Evolutionary conservation across 192 early-diverging fungal genomes (phyloP).

Genomic region (Linnemannia elongata): DNA sequence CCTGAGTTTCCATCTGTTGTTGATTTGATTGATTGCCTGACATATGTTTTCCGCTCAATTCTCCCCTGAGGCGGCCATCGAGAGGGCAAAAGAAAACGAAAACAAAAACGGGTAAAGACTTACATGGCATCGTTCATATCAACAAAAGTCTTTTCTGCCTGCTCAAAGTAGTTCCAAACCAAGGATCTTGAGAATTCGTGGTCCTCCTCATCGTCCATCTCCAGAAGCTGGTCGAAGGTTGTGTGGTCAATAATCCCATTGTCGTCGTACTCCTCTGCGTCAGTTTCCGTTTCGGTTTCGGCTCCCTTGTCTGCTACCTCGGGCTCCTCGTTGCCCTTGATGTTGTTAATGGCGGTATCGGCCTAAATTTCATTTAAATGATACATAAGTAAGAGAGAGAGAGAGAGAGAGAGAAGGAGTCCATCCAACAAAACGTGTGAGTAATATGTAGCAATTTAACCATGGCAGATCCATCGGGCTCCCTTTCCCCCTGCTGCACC

Average conservation of each 20-base stretch:
- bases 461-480: not conserved
- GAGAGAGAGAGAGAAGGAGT: not conserved
- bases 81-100: not conserved
- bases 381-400: slow-evolving; percentile 1
- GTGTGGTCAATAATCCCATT: slow-evolving; percentile 77
- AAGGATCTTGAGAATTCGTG: slow-evolving; percentile 85
- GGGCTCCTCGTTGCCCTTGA: slow-evolving; percentile 3
- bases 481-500: not conserved
- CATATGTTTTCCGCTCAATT: not conserved
- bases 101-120: slow-evolving; percentile 28
- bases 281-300: slow-evolving; percentile 29
- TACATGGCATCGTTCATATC: slow-evolving; percentile 86
- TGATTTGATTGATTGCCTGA: not conserved
- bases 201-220: slow-evolving; percentile 96
- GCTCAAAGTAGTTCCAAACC: slow-evolving; percentile 88
- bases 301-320: slow-evolving; percentile 19
- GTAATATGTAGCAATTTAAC: not conserved
- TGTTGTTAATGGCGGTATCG: slow-evolving; percentile 9
- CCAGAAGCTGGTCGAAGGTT: slow-evolving; percentile 90
- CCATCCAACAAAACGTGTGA: not conserved
- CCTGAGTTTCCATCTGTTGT: not conserved
- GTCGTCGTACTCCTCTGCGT: slow-evolving; percentile 29
- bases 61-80: not conserved
- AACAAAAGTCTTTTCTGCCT: slow-evolving; percentile 86
- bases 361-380: slow-evolving; percentile 28